Conservation (phyloP, 176 grass and related monocot genomes). For the Triticum turgidum region DNA sequence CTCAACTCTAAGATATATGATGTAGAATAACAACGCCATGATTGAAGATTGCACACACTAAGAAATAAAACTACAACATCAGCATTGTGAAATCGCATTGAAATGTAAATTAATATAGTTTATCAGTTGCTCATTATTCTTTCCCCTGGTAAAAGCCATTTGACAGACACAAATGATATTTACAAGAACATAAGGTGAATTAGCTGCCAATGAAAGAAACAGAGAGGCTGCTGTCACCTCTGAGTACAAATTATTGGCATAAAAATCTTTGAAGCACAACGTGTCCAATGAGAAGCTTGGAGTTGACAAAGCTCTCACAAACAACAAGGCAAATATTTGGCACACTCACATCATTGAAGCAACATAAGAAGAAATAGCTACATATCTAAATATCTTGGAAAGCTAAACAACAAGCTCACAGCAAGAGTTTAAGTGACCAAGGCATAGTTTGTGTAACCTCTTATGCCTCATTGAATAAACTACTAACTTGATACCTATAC, state of each 20-base stretch:
- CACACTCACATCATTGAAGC: background rate
- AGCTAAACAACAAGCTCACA: background rate
- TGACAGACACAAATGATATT: background rate
- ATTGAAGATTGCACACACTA: background rate
- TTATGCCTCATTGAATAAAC: background rate
- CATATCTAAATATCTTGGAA: background rate
- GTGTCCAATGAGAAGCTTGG: background rate
- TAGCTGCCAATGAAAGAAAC: background rate
- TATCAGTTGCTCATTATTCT: background rate
- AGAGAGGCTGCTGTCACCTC: background rate
- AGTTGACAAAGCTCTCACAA: background rate
- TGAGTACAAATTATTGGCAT: background rate
- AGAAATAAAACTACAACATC: background rate
- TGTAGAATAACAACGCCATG: background rate
- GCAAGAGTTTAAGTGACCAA: background rate
- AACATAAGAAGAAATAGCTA: background rate
- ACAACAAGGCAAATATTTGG: background rate
- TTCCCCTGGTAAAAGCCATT: background rate
- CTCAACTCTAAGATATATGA: background rate
- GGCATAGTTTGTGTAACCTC: conserved; percentile 9
- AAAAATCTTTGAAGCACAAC: no score
- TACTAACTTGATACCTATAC: background rate
- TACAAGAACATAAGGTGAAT: background rate
- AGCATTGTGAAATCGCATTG: background rate
- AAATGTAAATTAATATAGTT: no score